phyloP scores from a whole-genome alignment of 2,329 filamentous ascomycete genomes.

The Colletotrichum sp. region DNA sequence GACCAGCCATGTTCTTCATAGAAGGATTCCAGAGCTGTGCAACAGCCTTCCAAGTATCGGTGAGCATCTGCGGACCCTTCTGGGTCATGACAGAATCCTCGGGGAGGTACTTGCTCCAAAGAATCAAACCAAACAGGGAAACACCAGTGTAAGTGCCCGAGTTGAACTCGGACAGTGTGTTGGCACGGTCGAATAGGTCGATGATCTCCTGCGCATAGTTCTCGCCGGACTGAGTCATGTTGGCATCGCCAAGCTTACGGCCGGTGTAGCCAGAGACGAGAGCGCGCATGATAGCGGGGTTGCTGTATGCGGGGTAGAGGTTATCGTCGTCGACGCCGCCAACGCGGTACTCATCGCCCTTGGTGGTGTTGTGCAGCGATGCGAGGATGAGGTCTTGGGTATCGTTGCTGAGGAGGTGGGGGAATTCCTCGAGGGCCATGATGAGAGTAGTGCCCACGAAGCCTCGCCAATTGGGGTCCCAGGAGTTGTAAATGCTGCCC shows the following conservation, averaged over 20 bases:
- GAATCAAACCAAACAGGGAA: conserved; percentile 60
- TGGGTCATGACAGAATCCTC: conserved; percentile 57
- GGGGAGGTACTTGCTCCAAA: conserved; percentile 66
- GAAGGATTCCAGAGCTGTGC: conserved; percentile 61
- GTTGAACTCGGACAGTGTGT: conserved; percentile 68
- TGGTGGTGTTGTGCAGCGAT: conserved; percentile 58
- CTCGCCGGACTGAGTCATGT: conserved; percentile 65
- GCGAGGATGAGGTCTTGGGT: conserved; percentile 52
- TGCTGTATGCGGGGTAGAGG: conserved; percentile 66
- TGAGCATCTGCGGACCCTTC: conserved; percentile 56
- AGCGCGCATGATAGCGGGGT: conserved; percentile 67
- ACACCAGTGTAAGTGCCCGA: conserved; percentile 68
- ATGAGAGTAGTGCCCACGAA: conserved; percentile 66
- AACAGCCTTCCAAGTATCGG: conserved; percentile 57
- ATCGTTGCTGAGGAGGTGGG: conserved; percentile 43
- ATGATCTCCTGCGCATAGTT: conserved; percentile 60
- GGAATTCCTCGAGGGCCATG: conserved; percentile 63
- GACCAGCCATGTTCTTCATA: conserved; percentile 66
- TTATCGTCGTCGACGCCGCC: conserved; percentile 66
- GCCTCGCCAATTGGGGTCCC: conserved; percentile 70
- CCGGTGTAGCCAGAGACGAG: conserved; percentile 66
- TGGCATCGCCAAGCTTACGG: conserved; percentile 54
- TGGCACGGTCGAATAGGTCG: conserved; percentile 57
- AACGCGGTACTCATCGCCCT: conserved; percentile 66
- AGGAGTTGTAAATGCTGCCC: conserved; percentile 58